Evolutionary conservation across 768 basidiomycete species (phyloP).

Genomic region (Infundibulicybe gibba): DNA sequence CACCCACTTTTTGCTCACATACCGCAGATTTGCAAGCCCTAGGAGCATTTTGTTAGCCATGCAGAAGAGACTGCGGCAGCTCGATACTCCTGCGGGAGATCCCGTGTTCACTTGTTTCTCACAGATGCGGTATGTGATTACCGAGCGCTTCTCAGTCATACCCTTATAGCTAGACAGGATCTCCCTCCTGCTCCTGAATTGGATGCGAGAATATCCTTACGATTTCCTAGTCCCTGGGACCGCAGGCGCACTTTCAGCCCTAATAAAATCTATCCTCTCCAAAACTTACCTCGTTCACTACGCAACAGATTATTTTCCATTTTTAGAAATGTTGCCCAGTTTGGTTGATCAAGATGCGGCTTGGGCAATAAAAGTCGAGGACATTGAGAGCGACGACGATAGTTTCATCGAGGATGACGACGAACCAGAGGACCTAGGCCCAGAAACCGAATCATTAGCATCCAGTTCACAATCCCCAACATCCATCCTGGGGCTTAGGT

Average conservation of each 20-base stretch:
- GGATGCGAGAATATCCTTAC: constrained; percentile 72
- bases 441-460: constrained; percentile 8
- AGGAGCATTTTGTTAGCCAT: constrained; percentile 79
- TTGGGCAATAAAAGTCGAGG: constrained; percentile 72
- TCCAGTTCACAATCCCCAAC: constrained; percentile 14
- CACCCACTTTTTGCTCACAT: constrained; percentile 78
- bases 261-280: constrained; percentile 75
- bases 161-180: constrained; percentile 44
- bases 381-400: constrained; percentile 61
- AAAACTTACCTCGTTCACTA: constrained; percentile 85
- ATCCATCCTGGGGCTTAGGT: constrained; percentile 38
- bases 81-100: constrained; percentile 70
- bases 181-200: constrained; percentile 72
- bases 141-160: background rate
- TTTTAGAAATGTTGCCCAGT: constrained; percentile 62
- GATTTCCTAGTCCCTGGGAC: constrained; percentile 82
- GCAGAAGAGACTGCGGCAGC: constrained; percentile 81
- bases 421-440: constrained; percentile 34
- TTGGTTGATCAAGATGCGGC: constrained; percentile 65
- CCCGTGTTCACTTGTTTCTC: constrained; percentile 86
- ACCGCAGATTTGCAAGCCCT: constrained; percentile 78
- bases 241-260: constrained; percentile 64
- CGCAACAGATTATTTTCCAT: constrained; percentile 78
- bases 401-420: constrained; percentile 56
- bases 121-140: constrained; percentile 67